Base-by-base conservation (phyloP, 2,329 filamentous ascomycete genomes). In the Chaetomium strumarium region DNA sequence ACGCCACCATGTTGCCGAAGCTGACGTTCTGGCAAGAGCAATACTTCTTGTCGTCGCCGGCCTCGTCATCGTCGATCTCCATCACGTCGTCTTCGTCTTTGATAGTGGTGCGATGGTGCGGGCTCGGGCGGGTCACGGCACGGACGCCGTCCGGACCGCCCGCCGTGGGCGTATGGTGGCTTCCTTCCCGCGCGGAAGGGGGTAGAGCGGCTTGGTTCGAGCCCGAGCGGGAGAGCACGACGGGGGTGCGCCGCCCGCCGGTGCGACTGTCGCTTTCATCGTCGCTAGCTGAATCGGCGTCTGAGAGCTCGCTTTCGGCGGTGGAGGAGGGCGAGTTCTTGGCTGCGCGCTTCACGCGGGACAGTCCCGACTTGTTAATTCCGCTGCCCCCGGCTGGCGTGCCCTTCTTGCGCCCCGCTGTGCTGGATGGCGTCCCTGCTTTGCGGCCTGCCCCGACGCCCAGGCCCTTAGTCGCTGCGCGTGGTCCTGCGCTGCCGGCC, bases 1-100 rank as follows among this genome's bases (percentile, higher is more conserved):
- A 93, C 30, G 87, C 88, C 58, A 93, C 88, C 88, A 93, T 93
- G 64, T 92, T 86, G 56, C 88, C 88, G 64, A 88, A 90, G 68
- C 86, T 90, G 59, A 91, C 85, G 62, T 86, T 86, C 67, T 91
- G 85, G 68, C 88, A 93, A 30, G 85, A 77, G 70, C 88, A 93
- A 70, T 93, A 93, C 67, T 89, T 88, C 65, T 86, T 85, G 69
- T 90, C 86, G 57, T 85, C 84, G 50, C 83, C 83, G 39, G 85
- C 85, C 51, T 89, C 86, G 46, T 89, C 85, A 31, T 85, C 83
- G 19, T 81, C 76, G 59, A 68, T 75, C 29, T 78, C 78, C 61
- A 81, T 70, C 55, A 70, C 66, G 62, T 81, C 82, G 60, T 84
- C 76, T 49, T 75, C 73, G 31, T 76, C 71, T 38, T 55, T 55